Percentiles rank a stretch among this genome's conserved stretches.
phyloP scores from a whole-genome alignment of 192 early-diverging fungal genomes.

The Rhizophlyctis rosea region DNA sequence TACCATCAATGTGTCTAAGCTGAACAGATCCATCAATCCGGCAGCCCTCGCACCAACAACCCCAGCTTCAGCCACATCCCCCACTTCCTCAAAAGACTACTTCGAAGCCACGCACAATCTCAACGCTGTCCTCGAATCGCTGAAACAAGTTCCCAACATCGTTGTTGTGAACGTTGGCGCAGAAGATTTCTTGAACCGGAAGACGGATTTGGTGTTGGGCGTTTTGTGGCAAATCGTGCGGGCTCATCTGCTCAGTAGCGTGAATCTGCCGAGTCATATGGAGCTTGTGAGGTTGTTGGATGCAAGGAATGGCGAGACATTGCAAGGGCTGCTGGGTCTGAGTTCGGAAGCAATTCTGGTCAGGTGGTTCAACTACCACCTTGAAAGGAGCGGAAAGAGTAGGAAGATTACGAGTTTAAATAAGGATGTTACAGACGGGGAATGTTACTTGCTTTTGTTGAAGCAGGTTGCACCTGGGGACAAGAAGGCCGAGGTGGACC shows the following conservation, averaged over 20 bases:
- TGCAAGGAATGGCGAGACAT: constrained; percentile 28
- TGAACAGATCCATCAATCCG: constrained; percentile 15
- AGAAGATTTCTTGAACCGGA: constrained; percentile 29
- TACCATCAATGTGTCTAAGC: constrained; percentile 12
- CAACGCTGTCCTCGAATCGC: constrained; percentile 13
- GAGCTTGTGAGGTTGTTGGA: constrained; percentile 33
- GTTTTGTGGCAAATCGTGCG: constrained; percentile 39
- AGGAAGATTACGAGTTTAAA: constrained; percentile 23
- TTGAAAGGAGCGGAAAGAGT: constrained; percentile 9
- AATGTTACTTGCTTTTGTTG: constrained; percentile 24
- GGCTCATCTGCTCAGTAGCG: constrained; percentile 14
- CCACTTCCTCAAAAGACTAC: too few relatives aligned
- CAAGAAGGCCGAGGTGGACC: constrained; percentile 2
- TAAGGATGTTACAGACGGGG: constrained; percentile 24
- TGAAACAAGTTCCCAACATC: constrained; percentile 16
- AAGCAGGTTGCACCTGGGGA: constrained; percentile 16
- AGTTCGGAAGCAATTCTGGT: constrained; percentile 29
- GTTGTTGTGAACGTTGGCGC: constrained; percentile 37
- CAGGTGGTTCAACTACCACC: constrained; percentile 40
- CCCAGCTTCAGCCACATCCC: constrained; percentile 11
- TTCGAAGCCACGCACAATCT: constrained; percentile 26
- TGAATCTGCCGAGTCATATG: constrained; percentile 28
- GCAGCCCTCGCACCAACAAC: constrained; percentile 3
- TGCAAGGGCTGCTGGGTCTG: constrained; percentile 21
- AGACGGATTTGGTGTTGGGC: constrained; percentile 31